Percentiles rank a stretch among this genome's conserved stretches.
These are phyloP conservation scores for Dendrothele bispora DNA, from an alignment of 768 basidiomycete species.

Conservation along the genomic window DNA sequence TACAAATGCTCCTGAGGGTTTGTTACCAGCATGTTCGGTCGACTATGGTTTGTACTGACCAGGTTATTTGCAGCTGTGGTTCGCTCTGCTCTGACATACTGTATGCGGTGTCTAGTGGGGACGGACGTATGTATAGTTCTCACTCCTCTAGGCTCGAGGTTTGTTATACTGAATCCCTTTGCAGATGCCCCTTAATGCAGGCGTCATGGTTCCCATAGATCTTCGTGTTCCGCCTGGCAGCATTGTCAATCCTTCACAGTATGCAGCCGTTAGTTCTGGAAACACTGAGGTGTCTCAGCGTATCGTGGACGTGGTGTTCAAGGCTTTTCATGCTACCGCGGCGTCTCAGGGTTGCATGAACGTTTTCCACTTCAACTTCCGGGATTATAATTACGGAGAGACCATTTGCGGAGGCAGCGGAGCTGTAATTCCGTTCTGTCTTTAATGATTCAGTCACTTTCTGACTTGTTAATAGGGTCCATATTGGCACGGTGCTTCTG, in stretches of 20 bases:
- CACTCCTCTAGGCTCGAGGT: neutral
- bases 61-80: neutral
- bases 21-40: no score
- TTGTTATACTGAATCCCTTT: neutral
- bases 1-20: constrained; percentile 5
- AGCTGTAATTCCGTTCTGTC: no score
- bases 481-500: neutral
- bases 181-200: neutral
- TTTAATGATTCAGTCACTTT: neutral
- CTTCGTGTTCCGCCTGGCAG: neutral
- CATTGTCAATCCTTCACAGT: neutral
- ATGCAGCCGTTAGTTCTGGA: neutral
- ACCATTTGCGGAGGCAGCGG: no score
- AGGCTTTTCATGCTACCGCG: constrained; percentile 1
- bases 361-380: neutral
- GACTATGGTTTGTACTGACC: no score
- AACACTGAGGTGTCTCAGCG: constrained; percentile 8
- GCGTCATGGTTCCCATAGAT: neutral
- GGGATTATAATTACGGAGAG: neutral
- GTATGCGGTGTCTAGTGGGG: neutral
- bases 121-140: constrained; percentile 1
- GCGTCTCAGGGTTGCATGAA: constrained; percentile 2
- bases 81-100: constrained; percentile 3
- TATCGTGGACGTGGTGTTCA: constrained; percentile 1
- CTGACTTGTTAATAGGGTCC: neutral